phyloP scores from a whole-genome alignment of 2,329 filamentous ascomycete species.

The Scolecobasidium constrictum region DNA sequence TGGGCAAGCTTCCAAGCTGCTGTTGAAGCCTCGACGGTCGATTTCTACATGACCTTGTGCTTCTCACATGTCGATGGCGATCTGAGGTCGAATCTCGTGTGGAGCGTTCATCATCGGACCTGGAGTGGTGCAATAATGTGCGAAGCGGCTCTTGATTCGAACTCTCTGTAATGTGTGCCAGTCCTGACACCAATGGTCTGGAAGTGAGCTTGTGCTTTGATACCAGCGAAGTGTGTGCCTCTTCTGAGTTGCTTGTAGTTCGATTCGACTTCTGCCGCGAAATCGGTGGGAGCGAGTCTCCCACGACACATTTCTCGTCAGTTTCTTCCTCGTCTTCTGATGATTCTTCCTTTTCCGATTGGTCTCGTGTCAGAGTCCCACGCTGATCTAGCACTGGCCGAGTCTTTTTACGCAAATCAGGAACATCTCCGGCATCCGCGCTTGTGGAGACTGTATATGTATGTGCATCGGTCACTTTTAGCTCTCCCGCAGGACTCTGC shows the following conservation, averaged over 20 bases:
- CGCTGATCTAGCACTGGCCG: neutral
- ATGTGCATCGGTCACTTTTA: neutral
- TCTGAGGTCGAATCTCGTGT: no score
- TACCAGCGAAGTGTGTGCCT: no score
- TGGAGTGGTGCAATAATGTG: no score
- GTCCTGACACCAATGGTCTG: no score
- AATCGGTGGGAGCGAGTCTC: no score
- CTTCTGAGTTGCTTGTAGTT: no score
- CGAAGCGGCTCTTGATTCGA: no score
- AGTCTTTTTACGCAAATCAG: neutral
- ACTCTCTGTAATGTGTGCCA: no score
- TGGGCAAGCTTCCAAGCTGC: constrained; percentile 24
- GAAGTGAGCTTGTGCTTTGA: no score
- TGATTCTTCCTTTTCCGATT: neutral
- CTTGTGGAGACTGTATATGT: neutral
- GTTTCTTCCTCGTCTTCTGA: neutral
- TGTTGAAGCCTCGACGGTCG: constrained; percentile 21
- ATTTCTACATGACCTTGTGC: constrained; percentile 16
- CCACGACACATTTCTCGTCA: no score
- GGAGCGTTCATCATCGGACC: no score
- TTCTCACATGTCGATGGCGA: neutral
- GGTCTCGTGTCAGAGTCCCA: neutral
- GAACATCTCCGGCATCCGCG: neutral
- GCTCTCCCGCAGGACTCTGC: neutral
- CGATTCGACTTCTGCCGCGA: no score